Evolutionary conservation across 345 rosid species (phyloP).

Genomic region (Gossypium thurberi): DNA sequence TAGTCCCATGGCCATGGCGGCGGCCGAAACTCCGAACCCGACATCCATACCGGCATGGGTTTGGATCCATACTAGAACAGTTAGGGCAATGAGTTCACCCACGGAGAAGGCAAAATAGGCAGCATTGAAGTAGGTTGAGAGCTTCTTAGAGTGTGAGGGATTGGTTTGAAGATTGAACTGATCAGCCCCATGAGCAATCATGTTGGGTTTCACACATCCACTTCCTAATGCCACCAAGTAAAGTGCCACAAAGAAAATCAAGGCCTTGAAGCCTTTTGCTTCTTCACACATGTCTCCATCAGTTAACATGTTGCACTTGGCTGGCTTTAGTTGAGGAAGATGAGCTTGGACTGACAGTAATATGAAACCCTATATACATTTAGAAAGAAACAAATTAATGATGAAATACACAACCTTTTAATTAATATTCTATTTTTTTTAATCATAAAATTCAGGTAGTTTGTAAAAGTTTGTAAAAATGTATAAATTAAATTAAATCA

Average conservation of each 20-base stretch:
- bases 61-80: constrained; percentile 88
- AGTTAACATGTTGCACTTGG: constrained; percentile 54
- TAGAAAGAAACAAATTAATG: not conserved
- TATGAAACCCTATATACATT: constrained; percentile 50
- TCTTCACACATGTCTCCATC: constrained; percentile 42
- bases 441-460: too few relatives aligned
- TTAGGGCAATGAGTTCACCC: constrained; percentile 83
- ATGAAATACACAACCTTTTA: too few relatives aligned
- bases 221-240: constrained; percentile 94
- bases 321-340: constrained; percentile 83
- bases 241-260: constrained; percentile 70
- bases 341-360: constrained; percentile 93
- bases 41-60: constrained; percentile 97
- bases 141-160: constrained; percentile 57
- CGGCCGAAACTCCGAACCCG: constrained; percentile 91
- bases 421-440: too few relatives aligned
- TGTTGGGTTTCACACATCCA: constrained; percentile 97
- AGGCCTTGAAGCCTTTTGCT: constrained; percentile 73
- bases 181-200: constrained; percentile 97
- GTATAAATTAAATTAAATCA: too few relatives aligned
- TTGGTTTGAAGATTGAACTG: constrained; percentile 52
- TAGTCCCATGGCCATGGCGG: constrained; percentile 85
- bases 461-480: too few relatives aligned
- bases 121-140: constrained; percentile 86
- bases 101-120: constrained; percentile 90